These are phyloP conservation scores for Globisporangium cylindrosporum DNA, from an alignment of 352 stramenopile species.

Conservation along the genomic window DNA sequence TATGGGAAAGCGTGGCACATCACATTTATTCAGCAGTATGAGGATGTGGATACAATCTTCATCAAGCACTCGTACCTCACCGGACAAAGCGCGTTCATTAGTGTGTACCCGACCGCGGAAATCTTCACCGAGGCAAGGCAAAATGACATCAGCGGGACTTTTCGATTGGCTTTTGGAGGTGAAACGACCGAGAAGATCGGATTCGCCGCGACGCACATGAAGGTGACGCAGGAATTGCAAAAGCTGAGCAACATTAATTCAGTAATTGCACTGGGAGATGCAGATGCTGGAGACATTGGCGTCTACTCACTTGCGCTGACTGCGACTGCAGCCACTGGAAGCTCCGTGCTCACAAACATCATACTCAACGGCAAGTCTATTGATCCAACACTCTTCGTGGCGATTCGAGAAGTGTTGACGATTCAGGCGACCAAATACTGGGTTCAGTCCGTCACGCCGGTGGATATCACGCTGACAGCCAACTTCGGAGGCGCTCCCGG, in stretches of 20 bases:
- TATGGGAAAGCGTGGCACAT: slow-evolving; percentile 88
- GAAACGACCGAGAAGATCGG: slow-evolving; percentile 53
- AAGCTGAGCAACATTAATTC: slow-evolving; percentile 61
- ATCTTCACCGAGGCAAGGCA: slow-evolving; percentile 52
- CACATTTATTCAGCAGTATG: slow-evolving; percentile 81
- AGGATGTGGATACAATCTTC: slow-evolving; percentile 65
- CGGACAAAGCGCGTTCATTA: slow-evolving; percentile 65
- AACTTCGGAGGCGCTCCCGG: slow-evolving; percentile 17
- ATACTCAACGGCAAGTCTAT: slow-evolving; percentile 39
- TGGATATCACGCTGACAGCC: slow-evolving; percentile 44
- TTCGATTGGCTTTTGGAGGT: slow-evolving; percentile 53
- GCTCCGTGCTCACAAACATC: slow-evolving; percentile 37
- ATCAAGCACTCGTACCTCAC: slow-evolving; percentile 74
- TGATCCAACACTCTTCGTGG: slow-evolving; percentile 61
- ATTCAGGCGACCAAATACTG: slow-evolving; percentile 31
- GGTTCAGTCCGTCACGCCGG: slow-evolving; percentile 40
- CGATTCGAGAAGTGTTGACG: slow-evolving; percentile 51
- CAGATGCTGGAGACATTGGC: slow-evolving; percentile 40
- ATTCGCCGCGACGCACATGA: slow-evolving; percentile 61
- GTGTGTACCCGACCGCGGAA: slow-evolving; percentile 64
- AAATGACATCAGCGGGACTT: slow-evolving; percentile 64
- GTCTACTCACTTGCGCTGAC: slow-evolving; percentile 59
- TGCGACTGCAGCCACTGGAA: slow-evolving; percentile 29
- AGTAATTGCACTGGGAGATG: slow-evolving; percentile 51
- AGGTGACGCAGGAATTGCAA: slow-evolving; percentile 67